Evolutionary conservation across 2,329 filamentous ascomycete species (phyloP).

Genomic region (Talaromyces rugulosus): DNA sequence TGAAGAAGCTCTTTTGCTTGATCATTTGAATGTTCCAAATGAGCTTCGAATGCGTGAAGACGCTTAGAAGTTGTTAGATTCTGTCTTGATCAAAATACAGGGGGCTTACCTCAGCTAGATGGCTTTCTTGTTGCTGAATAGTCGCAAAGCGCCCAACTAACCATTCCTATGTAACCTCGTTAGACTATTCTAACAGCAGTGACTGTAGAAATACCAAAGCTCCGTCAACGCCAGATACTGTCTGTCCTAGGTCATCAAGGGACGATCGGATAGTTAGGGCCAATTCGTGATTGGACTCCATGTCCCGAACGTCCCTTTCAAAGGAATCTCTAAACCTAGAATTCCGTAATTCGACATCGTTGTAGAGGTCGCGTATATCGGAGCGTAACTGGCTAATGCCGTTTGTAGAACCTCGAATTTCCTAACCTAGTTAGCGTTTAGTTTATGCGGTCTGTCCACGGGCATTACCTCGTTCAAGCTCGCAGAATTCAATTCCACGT

Average conservation of each 20-base stretch:
- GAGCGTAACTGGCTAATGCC: conserved; percentile 22
- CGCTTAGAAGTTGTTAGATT: conserved; percentile 27
- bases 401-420: conserved; percentile 24
- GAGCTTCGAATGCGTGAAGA: conserved; percentile 28
- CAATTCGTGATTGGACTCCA: conserved; percentile 24
- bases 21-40: conserved; percentile 29
- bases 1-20: conserved; percentile 29
- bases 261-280: conserved; percentile 27
- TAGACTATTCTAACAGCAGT: not conserved
- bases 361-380: conserved; percentile 22
- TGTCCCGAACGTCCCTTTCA: conserved; percentile 18
- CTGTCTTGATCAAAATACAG: not conserved
- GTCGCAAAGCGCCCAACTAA: conserved; percentile 22
- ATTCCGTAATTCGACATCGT: conserved; percentile 24
- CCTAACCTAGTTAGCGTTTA: conserved; percentile 20
- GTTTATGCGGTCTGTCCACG: not conserved
- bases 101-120: conserved; percentile 29
- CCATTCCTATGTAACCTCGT: conserved; percentile 25
- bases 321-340: conserved; percentile 25
- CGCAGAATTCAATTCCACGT: conserved; percentile 16
- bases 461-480: conserved; percentile 21
- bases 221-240: conserved; percentile 27
- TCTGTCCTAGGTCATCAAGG: conserved; percentile 28
- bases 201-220: conserved; percentile 27
- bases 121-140: conserved; percentile 29